phyloP scores from a whole-genome alignment of 1,139 yeast genomes.

The Candida sanyaensis region DNA sequence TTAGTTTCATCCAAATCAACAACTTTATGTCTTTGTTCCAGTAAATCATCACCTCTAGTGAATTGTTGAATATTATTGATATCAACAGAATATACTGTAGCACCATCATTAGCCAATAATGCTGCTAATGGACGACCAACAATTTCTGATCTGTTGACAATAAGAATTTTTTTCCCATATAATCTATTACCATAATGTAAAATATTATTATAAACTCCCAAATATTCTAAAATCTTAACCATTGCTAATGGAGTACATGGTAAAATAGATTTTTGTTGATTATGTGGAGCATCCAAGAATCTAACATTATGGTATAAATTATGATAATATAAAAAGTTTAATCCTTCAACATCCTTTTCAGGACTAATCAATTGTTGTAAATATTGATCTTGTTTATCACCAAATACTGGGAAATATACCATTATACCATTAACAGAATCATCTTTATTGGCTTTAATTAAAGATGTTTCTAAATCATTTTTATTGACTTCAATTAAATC shows the following conservation, averaged over 20 bases:
- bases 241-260: conserved; percentile 97
- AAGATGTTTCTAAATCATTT: conserved; percentile 81
- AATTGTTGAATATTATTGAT: conserved; percentile 84
- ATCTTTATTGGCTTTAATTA: conserved; percentile 81
- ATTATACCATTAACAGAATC: conserved; percentile 83
- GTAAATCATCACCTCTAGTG: conserved; percentile 91
- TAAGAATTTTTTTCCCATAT: conserved; percentile 87
- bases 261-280: conserved; percentile 77
- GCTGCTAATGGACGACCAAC: conserved; percentile 98
- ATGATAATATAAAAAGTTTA: conserved; percentile 87
- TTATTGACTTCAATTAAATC: conserved; percentile 73
- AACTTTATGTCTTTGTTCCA: conserved; percentile 81
- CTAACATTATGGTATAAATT: conserved; percentile 93
- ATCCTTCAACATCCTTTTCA: conserved; percentile 94
- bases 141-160: conserved; percentile 91
- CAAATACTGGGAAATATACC: conserved; percentile 98
- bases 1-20: conserved; percentile 55
- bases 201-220: conserved; percentile 82
- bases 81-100: conserved; percentile 91
- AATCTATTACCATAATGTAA: conserved; percentile 87
- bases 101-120: conserved; percentile 93
- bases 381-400: conserved; percentile 92
- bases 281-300: conserved; percentile 66
- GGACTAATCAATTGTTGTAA: conserved; percentile 85
- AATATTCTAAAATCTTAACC: conserved; percentile 87